phyloP scores from a whole-genome alignment of 2,329 filamentous ascomycete species.

The Sporothrix pseudoabietina region DNA sequence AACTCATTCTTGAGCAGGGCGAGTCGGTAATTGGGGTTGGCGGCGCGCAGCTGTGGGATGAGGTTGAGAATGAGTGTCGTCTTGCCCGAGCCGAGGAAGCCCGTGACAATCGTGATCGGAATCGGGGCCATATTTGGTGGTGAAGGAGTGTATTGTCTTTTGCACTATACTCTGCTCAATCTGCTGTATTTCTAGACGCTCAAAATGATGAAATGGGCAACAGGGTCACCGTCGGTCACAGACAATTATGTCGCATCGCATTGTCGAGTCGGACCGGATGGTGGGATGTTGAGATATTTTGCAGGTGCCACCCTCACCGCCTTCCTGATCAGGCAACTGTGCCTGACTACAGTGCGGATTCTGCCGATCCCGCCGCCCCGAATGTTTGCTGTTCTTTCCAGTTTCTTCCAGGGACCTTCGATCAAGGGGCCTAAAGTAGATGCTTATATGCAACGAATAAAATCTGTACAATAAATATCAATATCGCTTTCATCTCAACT shows the following conservation, averaged over 20 bases:
- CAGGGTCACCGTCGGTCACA: neutral
- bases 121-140: constrained; percentile 62
- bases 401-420: neutral
- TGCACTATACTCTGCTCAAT: neutral
- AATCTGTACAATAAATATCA: neutral
- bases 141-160: neutral
- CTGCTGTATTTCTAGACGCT: neutral
- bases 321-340: constrained; percentile 15
- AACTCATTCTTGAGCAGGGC: constrained; percentile 98
- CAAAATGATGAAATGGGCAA: neutral
- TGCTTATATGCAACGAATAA: neutral
- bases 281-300: constrained; percentile 23
- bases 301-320: constrained; percentile 14
- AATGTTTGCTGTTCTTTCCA: neutral
- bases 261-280: constrained; percentile 3
- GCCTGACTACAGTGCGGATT: constrained; percentile 9
- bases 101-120: constrained; percentile 92
- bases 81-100: constrained; percentile 94
- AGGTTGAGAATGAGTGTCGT: constrained; percentile 95
- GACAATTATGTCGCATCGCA: neutral
- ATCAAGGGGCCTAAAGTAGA: neutral
- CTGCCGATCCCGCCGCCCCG: constrained; percentile 11
- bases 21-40: constrained; percentile 75
- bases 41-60: constrained; percentile 80
- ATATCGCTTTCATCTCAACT: neutral